Conservation (phyloP, 2,329 filamentous ascomycete species). For the Ophiostoma sp. region DNA sequence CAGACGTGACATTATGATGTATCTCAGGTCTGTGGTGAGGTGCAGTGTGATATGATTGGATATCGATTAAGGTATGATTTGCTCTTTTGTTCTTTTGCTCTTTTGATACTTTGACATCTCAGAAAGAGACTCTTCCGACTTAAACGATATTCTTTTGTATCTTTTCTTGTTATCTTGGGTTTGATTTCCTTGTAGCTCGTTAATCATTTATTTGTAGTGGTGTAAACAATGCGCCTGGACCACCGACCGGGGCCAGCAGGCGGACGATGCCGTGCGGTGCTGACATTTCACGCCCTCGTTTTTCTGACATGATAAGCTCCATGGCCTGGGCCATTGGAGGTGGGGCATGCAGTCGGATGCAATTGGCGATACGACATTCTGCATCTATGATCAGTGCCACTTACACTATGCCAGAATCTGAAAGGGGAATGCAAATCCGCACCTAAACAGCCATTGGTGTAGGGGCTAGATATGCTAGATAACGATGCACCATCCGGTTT, state of each 20-base stretch:
- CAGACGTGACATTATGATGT: background rate
- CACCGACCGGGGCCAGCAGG: background rate
- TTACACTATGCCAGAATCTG: background rate
- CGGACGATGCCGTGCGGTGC: background rate
- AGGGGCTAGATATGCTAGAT: background rate
- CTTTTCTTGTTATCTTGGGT: too few species aligned
- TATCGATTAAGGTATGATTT: background rate
- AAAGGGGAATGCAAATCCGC: conserved; percentile 6
- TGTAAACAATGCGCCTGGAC: background rate
- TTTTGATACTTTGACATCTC: too few species aligned
- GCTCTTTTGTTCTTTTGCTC: too few species aligned
- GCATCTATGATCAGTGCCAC: background rate
- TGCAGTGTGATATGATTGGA: background rate
- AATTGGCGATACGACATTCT: background rate
- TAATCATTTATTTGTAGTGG: conserved; percentile 5
- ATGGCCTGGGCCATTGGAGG: background rate
- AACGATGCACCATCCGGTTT: background rate
- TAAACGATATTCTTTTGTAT: background rate
- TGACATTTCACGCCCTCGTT: background rate
- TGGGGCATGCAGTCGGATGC: background rate
- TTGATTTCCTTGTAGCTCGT: background rate
- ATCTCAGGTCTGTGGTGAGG: background rate
- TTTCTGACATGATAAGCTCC: background rate
- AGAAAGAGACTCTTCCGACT: too few species aligned
- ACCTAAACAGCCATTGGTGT: background rate